Evolutionary conservation across 2,329 filamentous ascomycete genomes (phyloP), one percentile per base, ranked within the genome.

Genomic region (Paecilomyces sp.): DNA sequence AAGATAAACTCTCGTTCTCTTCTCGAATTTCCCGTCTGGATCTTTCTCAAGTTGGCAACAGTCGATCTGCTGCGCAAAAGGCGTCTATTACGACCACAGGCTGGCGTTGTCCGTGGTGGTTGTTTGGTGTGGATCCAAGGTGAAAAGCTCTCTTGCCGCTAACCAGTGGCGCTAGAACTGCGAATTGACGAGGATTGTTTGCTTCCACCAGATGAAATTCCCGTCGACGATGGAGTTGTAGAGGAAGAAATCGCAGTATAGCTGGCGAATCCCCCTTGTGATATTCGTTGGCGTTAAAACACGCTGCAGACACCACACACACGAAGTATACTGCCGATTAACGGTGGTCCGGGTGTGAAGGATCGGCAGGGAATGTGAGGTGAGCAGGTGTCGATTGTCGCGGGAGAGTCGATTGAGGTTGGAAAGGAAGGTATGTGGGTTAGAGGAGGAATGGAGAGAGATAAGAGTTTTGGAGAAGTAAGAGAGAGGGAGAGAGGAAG

Each of bases 301-400:
- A 50, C 58, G 55, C 52, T 31, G 13, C n/a, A 33, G 31, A 31
- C 53, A 15, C 13, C n/a, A 22, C 50, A 31, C 58, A 59, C 28
- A 13, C 36, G 47, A 47, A 41, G 54, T 50, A 47, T 25, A 50
- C 22, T 22, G 25, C 54, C 34, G 54, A 61, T 61, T 62, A 61
- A 54, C 56, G 56, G 58, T 64, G 60, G 63, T 60, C 61, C 64
- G 61, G 59, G 62, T 62, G 62, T 58, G 62, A 62, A 63, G 55
- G 61, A 64, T 62, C 60, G 63, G 63, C 62, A 56, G 56, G 60
- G 60, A 60, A 60, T 62, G 60, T 57, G 62, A 59, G 54, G 58
- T 60, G 60, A 50, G 53, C 59, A 56, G 55, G 54, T 8, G 41
- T 50, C 57, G 28, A 47, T 57, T 57, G 22, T n/a, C n/a, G n/a